Base-by-base conservation (phyloP, 345 rosid genomes). In the Dipteronia sinensis region DNA sequence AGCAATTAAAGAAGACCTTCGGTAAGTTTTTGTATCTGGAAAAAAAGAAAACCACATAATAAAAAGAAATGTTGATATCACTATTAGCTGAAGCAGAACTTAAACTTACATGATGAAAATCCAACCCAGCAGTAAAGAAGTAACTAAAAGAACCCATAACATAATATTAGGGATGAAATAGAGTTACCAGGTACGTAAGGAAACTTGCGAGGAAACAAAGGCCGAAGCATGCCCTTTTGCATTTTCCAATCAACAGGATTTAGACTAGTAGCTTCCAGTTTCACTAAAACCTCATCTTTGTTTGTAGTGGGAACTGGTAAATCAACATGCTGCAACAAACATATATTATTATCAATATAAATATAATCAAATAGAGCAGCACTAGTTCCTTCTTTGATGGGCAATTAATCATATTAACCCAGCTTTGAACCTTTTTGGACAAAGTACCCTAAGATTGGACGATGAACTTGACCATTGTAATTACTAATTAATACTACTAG, bases 231-330 rank as follows among this genome's bases (percentile, higher is more conserved):
- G 81, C 97, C 97, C 79, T 88, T 86, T 65, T 93, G 97, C 0
- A 86, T 85, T 75, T 89, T 93, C 94, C 92, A 88, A 74, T 91
- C 97, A 59, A 84, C 76, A 12, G 97, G 95, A 80, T 93, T 93
- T 7, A 93, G 20, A 76, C 84, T 83, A 34, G 78, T 76, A 3
- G 95, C 95, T 82, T 93, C 92, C 56, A 87, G 3, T 78, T 86
- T 93, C n/a, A 93, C 9, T 81, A 83, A 80, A 67, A 90, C 85
- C 84, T 93, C 95, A 63, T 77, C 87, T 67, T 69, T 83, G n/a
- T 83, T 87, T 0, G 94, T 89, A 15, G 72, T 59, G 12, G 92
- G 88, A 38, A 86, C 82, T 0, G 87, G 88, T 34, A 91, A 88
- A 68, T 93, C 86, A 0, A 91, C 93, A 75, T 93, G 91, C 97